Evolutionary conservation across 1,139 yeast species (phyloP), one percentile per base, ranked within the genome.

Genomic region (Candida anutae): DNA sequence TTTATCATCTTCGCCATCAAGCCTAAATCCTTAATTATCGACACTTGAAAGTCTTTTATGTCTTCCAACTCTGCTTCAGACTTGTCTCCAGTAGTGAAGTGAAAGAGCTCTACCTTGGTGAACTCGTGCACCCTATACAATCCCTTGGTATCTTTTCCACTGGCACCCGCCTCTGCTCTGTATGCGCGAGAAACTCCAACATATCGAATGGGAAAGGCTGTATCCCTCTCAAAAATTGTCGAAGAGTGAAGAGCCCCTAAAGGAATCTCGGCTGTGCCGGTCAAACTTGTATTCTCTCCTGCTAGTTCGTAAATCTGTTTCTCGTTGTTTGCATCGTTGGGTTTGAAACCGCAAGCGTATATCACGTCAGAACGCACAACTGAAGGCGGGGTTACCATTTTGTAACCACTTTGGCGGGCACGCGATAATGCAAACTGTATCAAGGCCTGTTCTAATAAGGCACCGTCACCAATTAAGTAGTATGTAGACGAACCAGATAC

Each of bases 201-300:
- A 26, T 73, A 68, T 42, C 71, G 74, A 11, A 59, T 40, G 0
- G 94, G 87, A 9, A 66, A 44, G 0, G 55, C 54, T 21, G 40
- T 48, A 3, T 36, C 31, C 4, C 40, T 28, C 12, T 45, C 45
- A 21, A 58, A 46, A 1, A 42, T 37, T 3, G 45, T 37, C 3
- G 60, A 54, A 1, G 63, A 53, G 8, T 72, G 74, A 36, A 80
- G 58, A 0, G 88, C 96, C 0, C 96, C 98, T 20, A 93, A 54
- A 0, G 98, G 85, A 23, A 93, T 88, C 48, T 93, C 99, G 0
- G 98, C 95, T 0, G 99, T 93, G 2, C 97, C 98, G 0, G 90
- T 79, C 22, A 93, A 58, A 23, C 94, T 80, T 29, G 79, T 54
- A 11, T 53, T 51, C 23, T 70, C 74, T 5, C 47, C 51, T 2